Percentiles rank a stretch among this genome's conserved stretches.
Evolutionary conservation across 108 stramenopile species (phyloP).

Genomic region (Nannochloropsis oceanica): DNA sequence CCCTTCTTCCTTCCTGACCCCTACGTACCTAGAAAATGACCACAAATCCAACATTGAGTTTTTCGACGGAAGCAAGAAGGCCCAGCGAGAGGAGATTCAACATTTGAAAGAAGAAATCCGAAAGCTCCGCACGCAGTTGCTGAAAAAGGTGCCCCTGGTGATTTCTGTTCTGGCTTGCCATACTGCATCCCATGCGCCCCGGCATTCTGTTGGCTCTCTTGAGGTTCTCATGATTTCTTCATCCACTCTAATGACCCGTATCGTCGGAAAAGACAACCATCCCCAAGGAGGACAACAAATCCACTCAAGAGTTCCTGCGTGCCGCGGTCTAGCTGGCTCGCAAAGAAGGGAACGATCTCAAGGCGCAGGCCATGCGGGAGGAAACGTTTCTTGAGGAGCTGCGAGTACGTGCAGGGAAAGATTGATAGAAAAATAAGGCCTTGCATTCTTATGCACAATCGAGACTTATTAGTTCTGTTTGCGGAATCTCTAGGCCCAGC

Average conservation of each 20-base stretch:
- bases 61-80: constrained; percentile 37
- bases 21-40: constrained; percentile 14
- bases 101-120: constrained; percentile 41
- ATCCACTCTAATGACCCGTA: too few relatives aligned
- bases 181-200: too few relatives aligned
- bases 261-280: too few relatives aligned
- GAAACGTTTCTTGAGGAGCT: neutral
- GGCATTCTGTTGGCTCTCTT: too few relatives aligned
- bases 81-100: constrained; percentile 40
- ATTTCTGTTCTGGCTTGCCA: too few relatives aligned
- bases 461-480: too few relatives aligned
- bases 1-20: too few relatives aligned
- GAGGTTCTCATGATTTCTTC: too few relatives aligned
- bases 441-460: neutral
- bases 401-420: neutral
- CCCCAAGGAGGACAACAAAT: too few relatives aligned
- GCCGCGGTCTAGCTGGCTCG: neutral
- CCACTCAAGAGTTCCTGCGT: neutral
- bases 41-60: constrained; percentile 44
- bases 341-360: neutral
- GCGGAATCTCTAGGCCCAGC: too few relatives aligned
- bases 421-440: neutral
- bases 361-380: neutral
- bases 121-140: constrained; percentile 4
- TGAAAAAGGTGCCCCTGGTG: neutral